Base-by-base conservation (phyloP, 306 rosid genomes). In the Ammopiptanthus mongolicus region DNA sequence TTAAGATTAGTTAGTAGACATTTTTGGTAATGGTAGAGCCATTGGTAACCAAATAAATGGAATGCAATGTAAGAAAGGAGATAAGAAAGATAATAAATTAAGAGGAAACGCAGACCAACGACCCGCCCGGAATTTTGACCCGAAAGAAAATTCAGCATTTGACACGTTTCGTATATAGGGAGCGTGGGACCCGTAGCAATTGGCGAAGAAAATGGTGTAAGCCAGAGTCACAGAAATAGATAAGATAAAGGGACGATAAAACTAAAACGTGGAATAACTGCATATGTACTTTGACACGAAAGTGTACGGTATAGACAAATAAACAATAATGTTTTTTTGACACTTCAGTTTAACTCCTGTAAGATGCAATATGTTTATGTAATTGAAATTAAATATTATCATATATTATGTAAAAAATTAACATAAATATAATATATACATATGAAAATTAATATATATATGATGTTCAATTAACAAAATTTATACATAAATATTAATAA, bases 121-220 rank as follows among this genome's bases (percentile, higher is more conserved):
- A 48, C 19, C 52, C 13, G 15, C 15, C 3, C 8, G 75, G 57
- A 14, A 13, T 14, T 75, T 69, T 81, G 84, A 75, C 73, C 76
- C 77, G 77, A 31, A 59, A 67, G 13, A 5, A 36, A n/a, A n/a
- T 42, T 21, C 81, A 69, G 12, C 46, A 53, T 53, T 61, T 41
- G 62, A 75, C 74, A 81, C 84, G 81, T 69, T 81, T 69, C 13
- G 81, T 75, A 81, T 65, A 58, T 52, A 75, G 15, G 55, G 0
- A 5, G 0, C 3, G 55, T 71, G 75, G 78, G 81, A 71, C 75
- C 81, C 55, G 1, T 1, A 9, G 3, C 8, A 14, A 39, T 72
- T 67, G 37, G 28, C 3, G 5, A 44, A 9, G 69, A 67, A 50
- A 65, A 29, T 73, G 75, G 41, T 28, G 11, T 48, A 71, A 1